phyloP scores from a whole-genome alignment of 1,284 basidiomycete species.

The Trametes versicolor region DNA sequence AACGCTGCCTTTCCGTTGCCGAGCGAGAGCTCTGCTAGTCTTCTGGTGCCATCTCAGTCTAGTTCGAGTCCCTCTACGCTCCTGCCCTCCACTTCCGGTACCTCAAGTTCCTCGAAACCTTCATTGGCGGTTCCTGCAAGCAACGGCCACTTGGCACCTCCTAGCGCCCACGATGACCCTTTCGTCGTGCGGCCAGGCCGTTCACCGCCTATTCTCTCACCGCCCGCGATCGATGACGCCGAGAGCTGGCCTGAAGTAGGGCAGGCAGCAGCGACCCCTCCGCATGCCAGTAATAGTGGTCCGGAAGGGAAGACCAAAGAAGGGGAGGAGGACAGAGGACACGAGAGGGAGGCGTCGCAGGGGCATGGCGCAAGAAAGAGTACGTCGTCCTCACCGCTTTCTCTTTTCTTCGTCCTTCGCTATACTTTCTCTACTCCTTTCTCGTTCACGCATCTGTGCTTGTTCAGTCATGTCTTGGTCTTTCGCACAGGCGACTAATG shows the following conservation, averaged over 20 bases:
- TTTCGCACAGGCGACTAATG: constrained; percentile 25
- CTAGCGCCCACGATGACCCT: constrained; percentile 50
- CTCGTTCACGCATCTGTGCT: constrained; percentile 6
- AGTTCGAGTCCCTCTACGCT: constrained; percentile 9
- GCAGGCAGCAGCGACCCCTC: constrained; percentile 40
- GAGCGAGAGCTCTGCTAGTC: constrained; percentile 4
- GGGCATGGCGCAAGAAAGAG: constrained; percentile 54
- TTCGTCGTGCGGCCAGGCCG: constrained; percentile 50
- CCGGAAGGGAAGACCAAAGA: constrained; percentile 37
- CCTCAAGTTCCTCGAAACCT: constrained; percentile 19
- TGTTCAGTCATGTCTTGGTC: constrained; percentile 14
- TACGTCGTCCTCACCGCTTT: constrained; percentile 48
- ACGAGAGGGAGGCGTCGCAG: constrained; percentile 40
- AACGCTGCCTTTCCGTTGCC: constrained; percentile 14
- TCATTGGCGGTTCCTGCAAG: constrained; percentile 12
- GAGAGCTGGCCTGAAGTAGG: constrained; percentile 61
- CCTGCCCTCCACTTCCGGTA: constrained; percentile 15
- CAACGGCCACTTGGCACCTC: constrained; percentile 23
- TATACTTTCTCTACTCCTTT: constrained; percentile 11
- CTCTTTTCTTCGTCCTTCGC: constrained; percentile 21
- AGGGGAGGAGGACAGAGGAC: constrained; percentile 35
- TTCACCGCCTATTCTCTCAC: constrained; percentile 29
- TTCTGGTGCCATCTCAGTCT: constrained; percentile 13
- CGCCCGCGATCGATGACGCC: constrained; percentile 47
- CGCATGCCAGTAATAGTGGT: constrained; percentile 31